Percentiles rank a stretch among this genome's conserved stretches.
Conservation (phyloP, 805 yeast species). For the Phaffomyces opuntiae region DNA sequence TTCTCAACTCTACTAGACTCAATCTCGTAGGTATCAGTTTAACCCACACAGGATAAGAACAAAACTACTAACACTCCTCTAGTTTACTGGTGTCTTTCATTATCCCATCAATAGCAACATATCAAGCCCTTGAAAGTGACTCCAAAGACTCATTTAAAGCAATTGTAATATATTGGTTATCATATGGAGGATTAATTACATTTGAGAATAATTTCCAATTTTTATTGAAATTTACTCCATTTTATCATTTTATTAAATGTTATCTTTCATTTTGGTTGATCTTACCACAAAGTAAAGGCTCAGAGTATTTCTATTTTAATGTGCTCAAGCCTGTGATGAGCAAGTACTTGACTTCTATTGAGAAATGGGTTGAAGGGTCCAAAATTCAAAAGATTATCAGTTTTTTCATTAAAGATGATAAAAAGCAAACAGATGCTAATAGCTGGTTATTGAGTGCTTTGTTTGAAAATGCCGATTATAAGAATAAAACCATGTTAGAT, state of each 20-base stretch:
- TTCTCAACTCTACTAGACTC: constrained; percentile 25
- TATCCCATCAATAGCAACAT: constrained; percentile 58
- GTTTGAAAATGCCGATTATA: background rate
- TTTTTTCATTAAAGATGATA: background rate
- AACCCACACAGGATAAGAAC: background rate
- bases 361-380: constrained; percentile 11
- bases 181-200: constrained; percentile 36
- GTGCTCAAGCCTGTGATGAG: constrained; percentile 33
- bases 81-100: constrained; percentile 37
- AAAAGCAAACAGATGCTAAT: too few relatives aligned
- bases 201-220: constrained; percentile 36
- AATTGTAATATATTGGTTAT: constrained; percentile 64
- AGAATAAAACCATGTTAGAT: background rate
- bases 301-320: constrained; percentile 31
- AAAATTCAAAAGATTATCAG: background rate
- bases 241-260: constrained; percentile 42
- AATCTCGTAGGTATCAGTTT: constrained; percentile 9
- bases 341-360: constrained; percentile 29
- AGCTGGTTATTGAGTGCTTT: background rate
- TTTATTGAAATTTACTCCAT: constrained; percentile 45
- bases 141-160: constrained; percentile 26
- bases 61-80: background rate
- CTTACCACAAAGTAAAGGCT: constrained; percentile 42
- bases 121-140: constrained; percentile 42
- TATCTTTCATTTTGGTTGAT: constrained; percentile 56